A percentile compares a stretch with the other conserved stretches of the same genome.
Conservation (phyloP, 108 stramenopile genomes). For the Aureococcus anophagefferens region DNA sequence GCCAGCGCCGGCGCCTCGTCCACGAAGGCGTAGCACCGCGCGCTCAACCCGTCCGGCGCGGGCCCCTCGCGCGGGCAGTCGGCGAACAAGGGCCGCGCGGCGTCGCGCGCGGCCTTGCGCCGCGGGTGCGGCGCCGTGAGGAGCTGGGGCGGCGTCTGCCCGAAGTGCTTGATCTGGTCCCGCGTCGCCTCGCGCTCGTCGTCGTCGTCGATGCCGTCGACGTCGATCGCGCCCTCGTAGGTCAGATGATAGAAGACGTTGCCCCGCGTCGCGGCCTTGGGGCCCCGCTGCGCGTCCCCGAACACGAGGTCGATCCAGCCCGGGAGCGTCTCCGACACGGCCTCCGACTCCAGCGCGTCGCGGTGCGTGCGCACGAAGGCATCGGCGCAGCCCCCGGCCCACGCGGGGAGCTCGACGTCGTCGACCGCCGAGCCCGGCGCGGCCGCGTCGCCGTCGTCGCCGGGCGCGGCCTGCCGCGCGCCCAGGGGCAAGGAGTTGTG, state of each 20-base stretch:
- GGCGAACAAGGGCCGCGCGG: no score
- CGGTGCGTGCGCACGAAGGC: slow-evolving; percentile 32
- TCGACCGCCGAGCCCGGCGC: slow-evolving; percentile 71
- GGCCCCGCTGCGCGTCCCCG: slow-evolving; percentile 81
- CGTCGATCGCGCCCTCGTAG: slow-evolving; percentile 91
- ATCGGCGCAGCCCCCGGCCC: slow-evolving; percentile 8
- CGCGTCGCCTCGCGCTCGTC: slow-evolving; percentile 74
- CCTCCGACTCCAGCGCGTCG: slow-evolving; percentile 23
- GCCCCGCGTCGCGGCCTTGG: slow-evolving; percentile 63
- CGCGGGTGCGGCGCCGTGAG: slow-evolving; percentile 40
- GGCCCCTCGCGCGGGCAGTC: no score
- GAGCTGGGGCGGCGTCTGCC: slow-evolving; percentile 48
- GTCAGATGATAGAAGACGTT: slow-evolving; percentile 96
- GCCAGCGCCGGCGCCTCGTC: no score
- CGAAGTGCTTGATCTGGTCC: slow-evolving; percentile 48
- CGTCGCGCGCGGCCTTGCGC: background rate
- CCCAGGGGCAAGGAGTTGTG: slow-evolving; percentile 78
- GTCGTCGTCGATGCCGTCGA: slow-evolving; percentile 73
- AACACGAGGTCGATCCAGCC: slow-evolving; percentile 95
- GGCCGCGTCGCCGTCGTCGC: no score
- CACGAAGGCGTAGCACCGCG: no score
- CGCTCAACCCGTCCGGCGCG: no score
- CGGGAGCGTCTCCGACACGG: slow-evolving; percentile 79
- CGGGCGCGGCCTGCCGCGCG: slow-evolving; percentile 55
- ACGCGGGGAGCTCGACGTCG: slow-evolving; percentile 77